A percentile compares a stretch with the other conserved stretches of the same genome.
Conservation (phyloP, 495 filamentous ascomycete genomes). For the Lasiosphaeria ovina region DNA sequence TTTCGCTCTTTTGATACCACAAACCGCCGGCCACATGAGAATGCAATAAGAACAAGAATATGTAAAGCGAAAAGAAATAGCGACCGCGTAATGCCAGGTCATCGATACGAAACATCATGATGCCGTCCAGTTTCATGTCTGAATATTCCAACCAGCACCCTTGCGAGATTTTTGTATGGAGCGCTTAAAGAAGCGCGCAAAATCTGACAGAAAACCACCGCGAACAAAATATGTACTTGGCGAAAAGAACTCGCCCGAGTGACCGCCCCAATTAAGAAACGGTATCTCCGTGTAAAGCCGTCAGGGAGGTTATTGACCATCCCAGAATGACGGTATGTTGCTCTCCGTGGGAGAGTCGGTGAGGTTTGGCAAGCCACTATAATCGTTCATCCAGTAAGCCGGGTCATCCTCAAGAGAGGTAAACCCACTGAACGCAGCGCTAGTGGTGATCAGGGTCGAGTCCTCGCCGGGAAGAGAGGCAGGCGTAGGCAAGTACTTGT, state of each 20-base stretch:
- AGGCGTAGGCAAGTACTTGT: conserved; percentile 40
- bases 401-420: conserved; percentile 33
- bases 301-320: conserved; percentile 24
- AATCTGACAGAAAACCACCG: neutral
- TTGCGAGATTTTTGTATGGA: conserved; percentile 3
- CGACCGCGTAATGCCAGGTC: conserved; percentile 1
- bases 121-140: conserved; percentile 4
- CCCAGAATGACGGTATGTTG: conserved; percentile 31
- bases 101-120: neutral
- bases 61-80: conserved; percentile 1
- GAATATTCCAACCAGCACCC: neutral
- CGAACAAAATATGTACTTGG: conserved; percentile 19
- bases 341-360: conserved; percentile 33
- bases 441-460: conserved; percentile 27
- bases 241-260: conserved; percentile 11
- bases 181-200: neutral
- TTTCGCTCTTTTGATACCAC: conserved; percentile 17
- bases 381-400: conserved; percentile 31
- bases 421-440: conserved; percentile 21
- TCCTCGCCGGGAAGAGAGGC: conserved; percentile 37
- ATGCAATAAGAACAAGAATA: conserved; percentile 12
- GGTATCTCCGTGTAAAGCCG: conserved; percentile 10
- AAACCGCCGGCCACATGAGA: conserved; percentile 13
- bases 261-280: conserved; percentile 10
- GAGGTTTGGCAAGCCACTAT: conserved; percentile 24